Conservation (phyloP, 805 yeast species). For the Candida coquimbonensis region DNA sequence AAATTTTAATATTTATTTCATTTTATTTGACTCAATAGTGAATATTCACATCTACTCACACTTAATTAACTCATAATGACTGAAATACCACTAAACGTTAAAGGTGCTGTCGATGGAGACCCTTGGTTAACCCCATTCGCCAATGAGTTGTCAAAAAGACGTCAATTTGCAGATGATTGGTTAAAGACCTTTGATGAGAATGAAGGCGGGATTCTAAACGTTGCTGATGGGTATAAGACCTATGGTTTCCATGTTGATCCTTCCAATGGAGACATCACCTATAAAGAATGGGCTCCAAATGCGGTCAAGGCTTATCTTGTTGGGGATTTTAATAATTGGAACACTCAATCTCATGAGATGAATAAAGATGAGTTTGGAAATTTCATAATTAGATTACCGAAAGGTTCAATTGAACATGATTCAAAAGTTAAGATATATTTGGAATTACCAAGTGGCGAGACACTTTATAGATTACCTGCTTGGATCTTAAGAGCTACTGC, state of each 20-base stretch:
- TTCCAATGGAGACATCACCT: conserved; percentile 37
- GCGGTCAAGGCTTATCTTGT: conserved; percentile 70
- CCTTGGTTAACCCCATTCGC: conserved; percentile 83
- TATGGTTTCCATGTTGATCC: conserved; percentile 70
- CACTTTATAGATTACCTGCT: conserved; percentile 78
- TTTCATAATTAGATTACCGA: conserved; percentile 54
- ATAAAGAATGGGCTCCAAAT: conserved; percentile 88
- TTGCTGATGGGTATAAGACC: conserved; percentile 68
- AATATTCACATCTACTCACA: no score
- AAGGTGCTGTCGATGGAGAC: conserved; percentile 63
- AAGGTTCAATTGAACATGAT: conserved; percentile 74
- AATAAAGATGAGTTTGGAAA: conserved; percentile 60
- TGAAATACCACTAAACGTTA: conserved; percentile 12
- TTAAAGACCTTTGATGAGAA: conserved; percentile 40
- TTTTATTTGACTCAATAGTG: no score
- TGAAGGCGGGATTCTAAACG: conserved; percentile 60
- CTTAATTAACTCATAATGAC: neutral
- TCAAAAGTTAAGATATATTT: conserved; percentile 69
- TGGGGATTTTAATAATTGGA: conserved; percentile 92
- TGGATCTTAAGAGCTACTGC: conserved; percentile 83
- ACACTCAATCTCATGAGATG: conserved; percentile 48
- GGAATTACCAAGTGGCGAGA: conserved; percentile 58
- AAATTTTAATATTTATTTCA: neutral
- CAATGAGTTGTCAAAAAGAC: conserved; percentile 60
- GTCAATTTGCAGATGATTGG: conserved; percentile 62